These are phyloP conservation scores for Aaosphaeria arxii DNA, from an alignment of 2,329 filamentous ascomycete species.

Conservation along the genomic window DNA sequence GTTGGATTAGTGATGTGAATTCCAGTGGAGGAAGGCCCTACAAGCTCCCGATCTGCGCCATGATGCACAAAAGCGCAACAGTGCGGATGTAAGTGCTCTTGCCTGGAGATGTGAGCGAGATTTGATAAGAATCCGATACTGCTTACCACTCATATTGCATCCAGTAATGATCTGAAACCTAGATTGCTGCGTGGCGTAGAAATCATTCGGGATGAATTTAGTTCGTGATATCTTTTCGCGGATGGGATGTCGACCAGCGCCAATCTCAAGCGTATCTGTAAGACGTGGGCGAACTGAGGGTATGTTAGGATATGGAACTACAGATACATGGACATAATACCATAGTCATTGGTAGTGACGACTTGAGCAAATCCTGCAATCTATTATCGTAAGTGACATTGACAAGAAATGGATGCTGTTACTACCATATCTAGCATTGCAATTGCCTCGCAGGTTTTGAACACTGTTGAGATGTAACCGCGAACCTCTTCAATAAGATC, in stretches of 20 bases:
- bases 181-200: constrained; percentile 75
- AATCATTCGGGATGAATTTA: constrained; percentile 83
- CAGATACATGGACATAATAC: constrained; percentile 4
- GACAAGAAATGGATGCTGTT: background rate
- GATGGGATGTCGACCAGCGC: constrained; percentile 74
- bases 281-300: constrained; percentile 62
- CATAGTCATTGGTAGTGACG: constrained; percentile 64
- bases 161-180: constrained; percentile 93
- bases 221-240: constrained; percentile 67
- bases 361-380: constrained; percentile 52
- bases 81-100: constrained; percentile 94
- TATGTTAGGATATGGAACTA: constrained; percentile 2
- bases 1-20: constrained; percentile 4
- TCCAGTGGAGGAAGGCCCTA: constrained; percentile 4
- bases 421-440: constrained; percentile 80
- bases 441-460: constrained; percentile 81
- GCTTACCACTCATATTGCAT: constrained; percentile 82
- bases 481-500: constrained; percentile 71
- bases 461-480: constrained; percentile 67
- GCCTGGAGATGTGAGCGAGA: constrained; percentile 3
- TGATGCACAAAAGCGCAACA: constrained; percentile 79
- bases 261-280: constrained; percentile 66
- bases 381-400: constrained; percentile 2
- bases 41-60: constrained; percentile 91
- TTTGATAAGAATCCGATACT: background rate